Evolutionary conservation across 345 rosid genomes (phyloP).

Genomic region (Eucalyptus microcorys): DNA sequence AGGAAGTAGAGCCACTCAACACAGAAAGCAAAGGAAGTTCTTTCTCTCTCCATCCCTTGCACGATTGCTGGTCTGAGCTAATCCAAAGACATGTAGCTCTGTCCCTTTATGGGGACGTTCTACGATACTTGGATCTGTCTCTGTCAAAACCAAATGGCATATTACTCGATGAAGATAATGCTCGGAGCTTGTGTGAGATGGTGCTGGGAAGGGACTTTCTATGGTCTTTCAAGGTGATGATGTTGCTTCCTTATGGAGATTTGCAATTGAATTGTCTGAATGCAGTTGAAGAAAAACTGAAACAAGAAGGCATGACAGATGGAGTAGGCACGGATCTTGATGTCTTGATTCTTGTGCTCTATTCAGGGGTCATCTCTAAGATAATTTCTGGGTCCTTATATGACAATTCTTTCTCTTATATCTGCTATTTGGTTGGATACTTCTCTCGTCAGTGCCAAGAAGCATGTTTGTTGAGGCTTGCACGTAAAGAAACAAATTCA

Average conservation of each 20-base stretch:
- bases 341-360: slow-evolving; percentile 42
- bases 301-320: slow-evolving; percentile 44
- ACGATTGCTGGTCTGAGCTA: slow-evolving; percentile 63
- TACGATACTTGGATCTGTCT: slow-evolving; percentile 53
- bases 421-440: slow-evolving; percentile 64
- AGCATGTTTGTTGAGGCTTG: slow-evolving; percentile 9
- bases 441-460: slow-evolving; percentile 61
- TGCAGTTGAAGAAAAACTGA: slow-evolving; percentile 50
- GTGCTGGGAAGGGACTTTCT: slow-evolving; percentile 23
- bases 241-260: slow-evolving; percentile 63
- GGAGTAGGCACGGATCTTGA: slow-evolving; percentile 30
- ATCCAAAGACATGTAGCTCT: slow-evolving; percentile 26
- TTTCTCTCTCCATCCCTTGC: slow-evolving; percentile 51
- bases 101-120: slow-evolving; percentile 20
- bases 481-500: not conserved
- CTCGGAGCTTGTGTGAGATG: slow-evolving; percentile 27
- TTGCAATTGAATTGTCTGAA: slow-evolving; percentile 37
- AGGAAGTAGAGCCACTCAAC: slow-evolving; percentile 45
- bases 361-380: slow-evolving; percentile 44
- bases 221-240: slow-evolving; percentile 43
- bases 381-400: slow-evolving; percentile 30
- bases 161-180: slow-evolving; percentile 48
- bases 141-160: slow-evolving; percentile 32
- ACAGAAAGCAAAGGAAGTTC: slow-evolving; percentile 24
- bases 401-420: slow-evolving; percentile 44